Conservation (phyloP, 257 asterid genomes). For the Capsicum baccatum region DNA sequence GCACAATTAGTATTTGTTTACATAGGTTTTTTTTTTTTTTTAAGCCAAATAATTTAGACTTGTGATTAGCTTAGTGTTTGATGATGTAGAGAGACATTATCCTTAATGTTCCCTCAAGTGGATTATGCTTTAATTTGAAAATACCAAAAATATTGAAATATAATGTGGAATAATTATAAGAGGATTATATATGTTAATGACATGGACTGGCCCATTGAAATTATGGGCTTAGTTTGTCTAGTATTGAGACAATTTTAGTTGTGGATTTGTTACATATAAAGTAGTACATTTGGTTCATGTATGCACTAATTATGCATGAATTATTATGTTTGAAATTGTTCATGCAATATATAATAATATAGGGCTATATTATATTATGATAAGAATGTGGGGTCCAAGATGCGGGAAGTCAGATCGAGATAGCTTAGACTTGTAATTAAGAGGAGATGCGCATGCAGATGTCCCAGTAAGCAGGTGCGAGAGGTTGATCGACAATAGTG, state of each 20-base stretch:
- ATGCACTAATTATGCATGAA: not conserved
- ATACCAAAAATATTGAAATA: not conserved
- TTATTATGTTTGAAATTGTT: not conserved
- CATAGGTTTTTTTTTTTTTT: not conserved
- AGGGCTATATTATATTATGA: not conserved
- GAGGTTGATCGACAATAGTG: too few relatives aligned
- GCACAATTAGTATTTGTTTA: not conserved
- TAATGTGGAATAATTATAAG: not conserved
- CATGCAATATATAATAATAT: not conserved
- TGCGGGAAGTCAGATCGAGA: too few relatives aligned
- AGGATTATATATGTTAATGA: conserved; percentile 27
- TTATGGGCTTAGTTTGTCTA: conserved; percentile 22
- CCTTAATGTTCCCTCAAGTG: not conserved
- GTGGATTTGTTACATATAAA: conserved; percentile 8
- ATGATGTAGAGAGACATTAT: conserved; percentile 21
- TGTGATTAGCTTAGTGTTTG: not conserved
- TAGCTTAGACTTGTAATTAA: too few relatives aligned
- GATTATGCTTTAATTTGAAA: not conserved
- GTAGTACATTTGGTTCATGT: not conserved
- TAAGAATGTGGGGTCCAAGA: not conserved
- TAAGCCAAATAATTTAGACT: not conserved
- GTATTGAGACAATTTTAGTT: conserved; percentile 20
- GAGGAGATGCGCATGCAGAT: too few relatives aligned
- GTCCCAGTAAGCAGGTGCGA: too few relatives aligned
- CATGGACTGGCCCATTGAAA: conserved; percentile 18